phyloP scores from a whole-genome alignment of 768 basidiomycete genomes.

The Suillus subluteus region DNA sequence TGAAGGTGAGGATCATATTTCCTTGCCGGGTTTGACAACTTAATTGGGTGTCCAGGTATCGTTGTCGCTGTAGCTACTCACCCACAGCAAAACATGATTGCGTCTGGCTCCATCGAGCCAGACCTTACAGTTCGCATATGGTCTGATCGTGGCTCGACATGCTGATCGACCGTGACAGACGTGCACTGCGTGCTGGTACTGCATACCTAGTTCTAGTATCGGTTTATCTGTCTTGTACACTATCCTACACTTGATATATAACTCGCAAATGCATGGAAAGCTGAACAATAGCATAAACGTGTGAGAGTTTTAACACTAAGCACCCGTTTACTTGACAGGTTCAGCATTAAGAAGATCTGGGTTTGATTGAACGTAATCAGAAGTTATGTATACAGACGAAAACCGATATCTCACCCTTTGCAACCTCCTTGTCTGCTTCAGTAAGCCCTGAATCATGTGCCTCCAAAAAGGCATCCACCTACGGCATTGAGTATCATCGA shows the following conservation, averaged over 20 bases:
- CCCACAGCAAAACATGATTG: constrained; percentile 85
- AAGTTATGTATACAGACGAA: background rate
- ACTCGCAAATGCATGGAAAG: constrained; percentile 15
- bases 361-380: background rate
- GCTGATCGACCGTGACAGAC: constrained; percentile 16
- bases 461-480: constrained; percentile 94
- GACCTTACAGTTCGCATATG: constrained; percentile 86
- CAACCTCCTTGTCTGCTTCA: constrained; percentile 77
- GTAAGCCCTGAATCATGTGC: constrained; percentile 88
- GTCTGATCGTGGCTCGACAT: constrained; percentile 52
- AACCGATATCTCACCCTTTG: constrained; percentile 57
- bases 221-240: constrained; percentile 13
- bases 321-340: constrained; percentile 50
- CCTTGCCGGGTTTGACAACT: background rate
- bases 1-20: constrained; percentile 48
- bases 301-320: background rate
- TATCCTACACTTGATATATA: constrained; percentile 12
- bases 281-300: constrained; percentile 7
- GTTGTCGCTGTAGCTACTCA: constrained; percentile 51
- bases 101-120: constrained; percentile 83
- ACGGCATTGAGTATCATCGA: constrained; percentile 6
- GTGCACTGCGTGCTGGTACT: background rate
- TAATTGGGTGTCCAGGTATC: constrained; percentile 10
- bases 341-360: constrained; percentile 64
- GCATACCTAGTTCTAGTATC: constrained; percentile 14